Evolutionary conservation across 1,284 basidiomycete species (phyloP), one percentile per base, ranked within the genome.

Genomic region (Hemileia vastatrix): DNA sequence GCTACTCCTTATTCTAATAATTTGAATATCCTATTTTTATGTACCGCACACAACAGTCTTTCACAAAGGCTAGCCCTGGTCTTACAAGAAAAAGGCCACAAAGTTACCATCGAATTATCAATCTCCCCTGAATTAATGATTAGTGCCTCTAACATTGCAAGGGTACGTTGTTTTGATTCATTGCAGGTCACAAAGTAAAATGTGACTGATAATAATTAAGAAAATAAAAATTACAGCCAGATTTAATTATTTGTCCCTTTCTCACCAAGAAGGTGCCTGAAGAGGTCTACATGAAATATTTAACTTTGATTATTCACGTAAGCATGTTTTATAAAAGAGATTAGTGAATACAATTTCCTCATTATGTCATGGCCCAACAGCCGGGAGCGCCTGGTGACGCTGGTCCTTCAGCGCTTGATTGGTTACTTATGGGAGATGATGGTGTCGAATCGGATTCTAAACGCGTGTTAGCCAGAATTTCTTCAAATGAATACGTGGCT

Each of bases 361-460:
- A 5, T 18, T 23, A 5, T 18, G 11, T 21, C 24, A 21, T n/a
- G n/a, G n/a, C n/a, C n/a, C n/a, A n/a, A n/a, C 32, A 60, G 58
- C 79, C 78, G 6, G 79, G 79, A 15, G 77, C 79, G 3, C 79
- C 79, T 0, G 78, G 78, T 0, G 79, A 80, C 67, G 78, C 76
- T 0, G 79, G 78, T 13, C 78, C 79, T 5, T 78, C 78, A 1
- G 77, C 78, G 4, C 73, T 79, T 60, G 79, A 80, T 67, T 78
- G 78, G 77, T 76, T 74, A 27, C 67, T 80, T 18, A 69, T 79
- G 58, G 78, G 78, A 13, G 79, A 80, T 66, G 69, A 71, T 55
- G 79, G 79, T 13, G 56, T 69, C 32, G 64, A 71, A 24, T 24
- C 69, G 18, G 71, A 76, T 44, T 66, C 76, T 0, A 61, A 75